Conservation (phyloP, 1,139 yeast species). For the Blastobotrys aristatus region DNA sequence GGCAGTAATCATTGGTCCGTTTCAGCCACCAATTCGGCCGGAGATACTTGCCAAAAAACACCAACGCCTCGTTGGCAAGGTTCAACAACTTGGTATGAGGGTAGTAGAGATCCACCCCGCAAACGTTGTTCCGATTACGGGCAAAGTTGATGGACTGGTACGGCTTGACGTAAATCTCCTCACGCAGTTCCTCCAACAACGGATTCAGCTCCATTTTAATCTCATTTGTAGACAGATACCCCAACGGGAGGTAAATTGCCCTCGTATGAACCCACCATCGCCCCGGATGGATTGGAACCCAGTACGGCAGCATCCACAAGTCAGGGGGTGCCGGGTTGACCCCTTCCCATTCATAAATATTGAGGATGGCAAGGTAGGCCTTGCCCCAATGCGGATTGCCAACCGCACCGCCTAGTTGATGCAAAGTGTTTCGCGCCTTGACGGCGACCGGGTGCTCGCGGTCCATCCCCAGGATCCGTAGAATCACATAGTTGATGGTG, state of each 20-base stretch:
- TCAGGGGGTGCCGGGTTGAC: slow-evolving; percentile 99
- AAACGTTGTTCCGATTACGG: slow-evolving; percentile 71
- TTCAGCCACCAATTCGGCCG: slow-evolving; percentile 72
- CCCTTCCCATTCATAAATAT: slow-evolving; percentile 89
- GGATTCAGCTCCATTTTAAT: slow-evolving; percentile 59
- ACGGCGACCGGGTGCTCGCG: slow-evolving; percentile 70
- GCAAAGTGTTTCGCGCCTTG: slow-evolving; percentile 72
- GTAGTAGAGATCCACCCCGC: slow-evolving; percentile 88
- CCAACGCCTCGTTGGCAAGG: slow-evolving; percentile 54
- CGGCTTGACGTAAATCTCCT: slow-evolving; percentile 69
- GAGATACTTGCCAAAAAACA: slow-evolving; percentile 58
- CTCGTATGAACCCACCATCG: slow-evolving; percentile 99
- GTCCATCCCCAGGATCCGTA: slow-evolving; percentile 72
- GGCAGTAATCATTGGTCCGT: slow-evolving; percentile 48
- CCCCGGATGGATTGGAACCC: slow-evolving; percentile 83
- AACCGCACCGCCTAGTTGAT: slow-evolving; percentile 78
- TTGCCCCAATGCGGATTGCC: slow-evolving; percentile 98
- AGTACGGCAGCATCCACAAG: slow-evolving; percentile 81
- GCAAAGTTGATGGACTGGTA: slow-evolving; percentile 65
- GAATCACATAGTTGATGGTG: slow-evolving; percentile 70
- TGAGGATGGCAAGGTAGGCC: slow-evolving; percentile 76
- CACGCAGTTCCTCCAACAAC: slow-evolving; percentile 56
- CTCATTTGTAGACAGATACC: slow-evolving; percentile 63
- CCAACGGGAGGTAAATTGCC: slow-evolving; percentile 83
- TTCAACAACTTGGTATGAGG: slow-evolving; percentile 77